Conservation (phyloP, 306 rosid species). For the Sesbania bispinosa region DNA sequence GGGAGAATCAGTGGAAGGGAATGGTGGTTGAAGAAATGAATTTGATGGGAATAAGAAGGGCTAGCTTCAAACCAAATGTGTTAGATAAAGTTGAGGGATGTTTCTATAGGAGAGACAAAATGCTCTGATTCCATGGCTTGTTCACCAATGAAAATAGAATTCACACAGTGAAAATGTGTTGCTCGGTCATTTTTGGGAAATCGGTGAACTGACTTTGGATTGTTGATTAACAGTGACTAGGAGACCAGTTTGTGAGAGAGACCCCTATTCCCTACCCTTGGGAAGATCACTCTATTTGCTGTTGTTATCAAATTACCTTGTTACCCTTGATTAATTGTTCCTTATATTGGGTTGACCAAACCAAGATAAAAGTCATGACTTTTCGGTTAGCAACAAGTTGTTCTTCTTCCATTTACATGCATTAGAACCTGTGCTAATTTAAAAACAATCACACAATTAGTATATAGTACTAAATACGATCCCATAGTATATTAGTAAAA, state of each 20-base stretch:
- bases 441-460: no score
- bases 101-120: conserved; percentile 52
- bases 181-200: conserved; percentile 37
- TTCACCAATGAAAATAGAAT: conserved; percentile 34
- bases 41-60: background rate
- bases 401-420: no score
- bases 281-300: background rate
- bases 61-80: background rate
- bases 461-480: no score
- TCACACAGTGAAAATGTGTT: conserved; percentile 27
- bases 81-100: conserved; percentile 38
- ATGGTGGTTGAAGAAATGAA: conserved; percentile 1
- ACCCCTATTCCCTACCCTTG: conserved; percentile 11
- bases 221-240: conserved; percentile 35
- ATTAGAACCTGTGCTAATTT: no score
- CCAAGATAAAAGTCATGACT: no score
- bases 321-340: background rate
- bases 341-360: background rate
- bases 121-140: conserved; percentile 37
- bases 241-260: background rate
- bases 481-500: no score
- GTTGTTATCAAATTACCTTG: background rate
- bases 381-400: no score
- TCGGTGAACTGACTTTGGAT: conserved; percentile 44
- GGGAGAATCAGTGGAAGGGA: conserved; percentile 29